phyloP scores from a whole-genome alignment of 73 alveolate species.

The Tetrahymena borealis region DNA sequence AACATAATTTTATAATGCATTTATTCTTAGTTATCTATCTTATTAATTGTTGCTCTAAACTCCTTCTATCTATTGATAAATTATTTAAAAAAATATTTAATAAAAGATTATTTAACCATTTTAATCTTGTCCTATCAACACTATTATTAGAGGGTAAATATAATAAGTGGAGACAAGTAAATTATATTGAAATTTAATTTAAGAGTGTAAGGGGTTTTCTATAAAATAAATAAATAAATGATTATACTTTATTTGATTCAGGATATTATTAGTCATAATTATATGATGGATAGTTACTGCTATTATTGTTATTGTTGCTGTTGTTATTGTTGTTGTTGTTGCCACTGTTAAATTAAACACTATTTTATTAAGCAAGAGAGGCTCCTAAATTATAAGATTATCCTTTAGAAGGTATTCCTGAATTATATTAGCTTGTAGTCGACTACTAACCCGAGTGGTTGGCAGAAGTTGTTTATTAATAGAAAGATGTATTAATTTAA shows the following conservation, averaged over 20 bases:
- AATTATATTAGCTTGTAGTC: background rate
- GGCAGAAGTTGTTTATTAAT: background rate
- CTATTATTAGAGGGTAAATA: no score
- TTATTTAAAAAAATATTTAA: background rate
- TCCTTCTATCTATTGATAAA: background rate
- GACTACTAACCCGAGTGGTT: background rate
- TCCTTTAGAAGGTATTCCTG: background rate
- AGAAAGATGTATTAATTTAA: background rate
- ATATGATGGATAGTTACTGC: background rate
- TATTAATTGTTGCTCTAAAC: background rate
- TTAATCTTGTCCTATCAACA: no score
- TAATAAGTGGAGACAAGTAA: no score
- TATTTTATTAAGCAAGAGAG: background rate
- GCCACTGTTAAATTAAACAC: background rate
- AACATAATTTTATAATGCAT: background rate
- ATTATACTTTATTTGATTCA: background rate
- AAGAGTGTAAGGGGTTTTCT: no score
- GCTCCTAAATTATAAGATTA: background rate
- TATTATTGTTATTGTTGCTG: background rate
- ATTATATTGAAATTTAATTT: no score
- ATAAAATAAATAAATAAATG: background rate
- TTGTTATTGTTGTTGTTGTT: background rate
- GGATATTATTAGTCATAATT: background rate
- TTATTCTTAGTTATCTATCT: background rate
- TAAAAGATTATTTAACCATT: no score